Conservation (phyloP, 345 rosid species). For the Ceriops decandra region DNA sequence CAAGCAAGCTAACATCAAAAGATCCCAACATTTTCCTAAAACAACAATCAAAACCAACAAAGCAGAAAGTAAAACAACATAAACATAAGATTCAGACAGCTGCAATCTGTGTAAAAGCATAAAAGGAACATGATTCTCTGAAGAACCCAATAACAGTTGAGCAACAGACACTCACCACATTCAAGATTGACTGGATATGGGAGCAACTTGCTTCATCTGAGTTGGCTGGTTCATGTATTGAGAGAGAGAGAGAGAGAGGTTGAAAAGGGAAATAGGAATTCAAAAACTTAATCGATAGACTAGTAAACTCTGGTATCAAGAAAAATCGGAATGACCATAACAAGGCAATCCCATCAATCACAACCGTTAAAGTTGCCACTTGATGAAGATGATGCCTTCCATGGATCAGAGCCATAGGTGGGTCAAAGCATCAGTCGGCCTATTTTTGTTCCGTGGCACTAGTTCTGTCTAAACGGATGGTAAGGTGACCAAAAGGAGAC, state of each 20-base stretch:
- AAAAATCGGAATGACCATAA: conserved; percentile 9
- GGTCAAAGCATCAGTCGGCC: background rate
- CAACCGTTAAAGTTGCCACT: conserved; percentile 14
- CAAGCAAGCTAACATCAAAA: conserved; percentile 11
- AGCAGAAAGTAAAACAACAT: conserved; percentile 3
- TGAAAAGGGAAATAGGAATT: background rate
- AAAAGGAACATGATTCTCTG: background rate
- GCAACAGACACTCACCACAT: conserved; percentile 25
- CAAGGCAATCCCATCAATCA: conserved; percentile 29
- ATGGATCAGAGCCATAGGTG: conserved; percentile 24
- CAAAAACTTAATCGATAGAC: conserved; percentile 12
- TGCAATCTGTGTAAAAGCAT: background rate
- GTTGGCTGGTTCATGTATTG: conserved; percentile 4
- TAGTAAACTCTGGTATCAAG: conserved; percentile 11
- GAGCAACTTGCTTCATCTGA: conserved; percentile 15
- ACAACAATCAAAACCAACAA: conserved; percentile 3
- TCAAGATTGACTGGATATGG: conserved; percentile 15
- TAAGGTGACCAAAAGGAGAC: background rate
- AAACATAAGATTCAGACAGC: background rate
- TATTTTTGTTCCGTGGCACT: background rate
- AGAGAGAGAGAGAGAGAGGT: background rate
- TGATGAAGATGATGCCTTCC: background rate
- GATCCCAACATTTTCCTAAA: conserved; percentile 15
- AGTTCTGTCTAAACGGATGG: no score
- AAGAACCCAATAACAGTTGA: conserved; percentile 4